Conservation (phyloP, 1,284 basidiomycete species). For the Ganoderma boninense region DNA sequence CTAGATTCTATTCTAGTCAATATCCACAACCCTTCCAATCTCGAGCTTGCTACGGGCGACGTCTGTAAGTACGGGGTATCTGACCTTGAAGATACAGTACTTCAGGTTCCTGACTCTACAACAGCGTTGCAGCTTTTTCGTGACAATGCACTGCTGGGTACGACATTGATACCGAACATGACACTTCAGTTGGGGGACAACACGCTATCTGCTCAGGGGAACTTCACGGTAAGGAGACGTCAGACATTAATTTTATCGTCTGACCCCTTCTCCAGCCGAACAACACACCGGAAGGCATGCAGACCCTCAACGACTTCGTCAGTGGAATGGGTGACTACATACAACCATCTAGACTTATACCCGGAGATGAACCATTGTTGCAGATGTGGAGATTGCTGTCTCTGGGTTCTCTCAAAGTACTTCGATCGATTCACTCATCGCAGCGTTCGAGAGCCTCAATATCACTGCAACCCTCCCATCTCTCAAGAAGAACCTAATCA, state of each 20-base stretch:
- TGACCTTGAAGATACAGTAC: no score
- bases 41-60: slow-evolving; percentile 69
- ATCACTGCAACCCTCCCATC: slow-evolving; percentile 71
- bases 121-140: slow-evolving; percentile 60
- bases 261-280: slow-evolving; percentile 51
- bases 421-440: slow-evolving; percentile 61
- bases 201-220: slow-evolving; percentile 54
- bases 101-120: neutral
- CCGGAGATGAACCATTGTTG: slow-evolving; percentile 43
- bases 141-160: slow-evolving; percentile 62
- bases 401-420: slow-evolving; percentile 73
- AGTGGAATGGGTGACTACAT: slow-evolving; percentile 48
- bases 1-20: slow-evolving; percentile 40
- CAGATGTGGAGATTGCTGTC: slow-evolving; percentile 64
- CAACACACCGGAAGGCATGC: slow-evolving; percentile 62
- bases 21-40: slow-evolving; percentile 77
- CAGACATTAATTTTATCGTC: slow-evolving; percentile 6
- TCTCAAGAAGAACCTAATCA: slow-evolving; percentile 64
- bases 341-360: neutral
- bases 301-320: slow-evolving; percentile 78
- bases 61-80: slow-evolving; percentile 55
- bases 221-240: slow-evolving; percentile 52
- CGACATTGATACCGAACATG: slow-evolving; percentile 66
- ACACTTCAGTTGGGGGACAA: slow-evolving; percentile 70
- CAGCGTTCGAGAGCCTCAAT: slow-evolving; percentile 72